Percentiles rank a stretch among this genome's conserved stretches.
Conservation (phyloP, 208 protist species). For the Endotrypanum monterogeii region DNA sequence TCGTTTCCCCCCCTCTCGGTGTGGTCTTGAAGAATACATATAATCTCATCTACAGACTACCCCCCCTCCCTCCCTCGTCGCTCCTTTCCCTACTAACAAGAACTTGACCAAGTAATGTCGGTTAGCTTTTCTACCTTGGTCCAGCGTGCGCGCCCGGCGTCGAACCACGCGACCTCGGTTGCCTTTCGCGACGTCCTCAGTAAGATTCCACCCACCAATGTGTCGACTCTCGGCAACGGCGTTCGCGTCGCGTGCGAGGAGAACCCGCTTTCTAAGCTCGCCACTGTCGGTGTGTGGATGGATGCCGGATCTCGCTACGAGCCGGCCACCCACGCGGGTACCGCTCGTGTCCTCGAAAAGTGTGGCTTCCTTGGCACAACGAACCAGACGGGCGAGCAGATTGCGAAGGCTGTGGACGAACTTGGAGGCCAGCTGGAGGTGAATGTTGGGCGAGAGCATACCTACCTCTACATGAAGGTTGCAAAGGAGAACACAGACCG, state of each 20-base stretch:
- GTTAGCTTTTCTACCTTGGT: slow-evolving; percentile 86
- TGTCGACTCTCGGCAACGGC: slow-evolving; percentile 94
- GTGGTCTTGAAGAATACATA: slow-evolving; percentile 6
- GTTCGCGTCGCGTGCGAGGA: slow-evolving; percentile 97
- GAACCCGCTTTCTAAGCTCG: slow-evolving; percentile 86
- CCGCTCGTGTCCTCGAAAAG: slow-evolving; percentile 98
- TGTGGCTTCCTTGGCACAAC: slow-evolving; percentile 97
- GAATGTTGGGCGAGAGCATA: slow-evolving; percentile 97
- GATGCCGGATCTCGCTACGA: slow-evolving; percentile 97
- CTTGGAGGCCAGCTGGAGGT: slow-evolving; percentile 97
- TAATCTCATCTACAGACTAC: slow-evolving; percentile 5
- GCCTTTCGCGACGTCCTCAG: slow-evolving; percentile 70
- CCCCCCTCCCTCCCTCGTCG: no score
- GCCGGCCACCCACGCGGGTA: slow-evolving; percentile 94
- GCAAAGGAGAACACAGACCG: slow-evolving; percentile 93
- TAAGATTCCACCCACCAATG: slow-evolving; percentile 86
- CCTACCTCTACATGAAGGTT: slow-evolving; percentile 95
- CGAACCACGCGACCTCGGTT: slow-evolving; percentile 66
- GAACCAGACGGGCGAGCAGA: slow-evolving; percentile 79
- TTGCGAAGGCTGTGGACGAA: slow-evolving; percentile 95
- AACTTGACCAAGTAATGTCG: slow-evolving; percentile 52
- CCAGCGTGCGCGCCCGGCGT: slow-evolving; percentile 77
- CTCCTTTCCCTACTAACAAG: slow-evolving; percentile 8
- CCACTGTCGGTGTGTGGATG: slow-evolving; percentile 97
- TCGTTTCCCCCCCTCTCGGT: neutral